Evolutionary conservation across 163 green algal species (phyloP), one percentile per base, ranked within the genome.

Genomic region (Chlorella variabilis): DNA sequence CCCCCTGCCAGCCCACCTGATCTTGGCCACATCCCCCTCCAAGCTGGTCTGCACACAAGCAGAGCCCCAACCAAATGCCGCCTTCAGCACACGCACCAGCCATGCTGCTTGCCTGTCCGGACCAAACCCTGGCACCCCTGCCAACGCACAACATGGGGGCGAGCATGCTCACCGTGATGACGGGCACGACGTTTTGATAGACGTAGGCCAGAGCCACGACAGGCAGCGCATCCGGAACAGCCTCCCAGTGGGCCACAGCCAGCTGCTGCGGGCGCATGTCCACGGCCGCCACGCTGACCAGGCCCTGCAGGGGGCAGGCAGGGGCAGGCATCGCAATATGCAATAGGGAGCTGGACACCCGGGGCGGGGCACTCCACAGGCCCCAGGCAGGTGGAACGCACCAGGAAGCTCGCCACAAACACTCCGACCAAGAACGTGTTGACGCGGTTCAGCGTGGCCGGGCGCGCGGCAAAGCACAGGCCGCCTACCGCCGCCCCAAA

Each of bases 171-270:
- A n/a, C n/a, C n/a, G n/a, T n/a, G n/a, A n/a, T n/a, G n/a, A 95
- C 87, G 0, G 93, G 93, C 11, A 98, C 87, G 0, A 98, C 81
- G 80, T 98, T 98, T 41, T 97, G 94, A 82, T 91, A 97, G 33
- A 98, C 93, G 84, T 97, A 98, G 3, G 91, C 87, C 25, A 98
- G 90, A 0, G 90, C 89, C 15, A 98, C 85, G 20, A 96, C 89
- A 0, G 95, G 93, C 20, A 98, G 69, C 9, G 91, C 92, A 42
- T 73, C 78, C 2, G 89, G 89, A 15, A 97, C 85, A 3, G 88
- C 91, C 1, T 33, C 73, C 89, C 91, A 95, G 84, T 97, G 45
- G 18, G 90, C 85, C 0, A 75, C 38, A 0, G 67, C 29, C 48
- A 95, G 71, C 48, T 88, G 70, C 31, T 71, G 78, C 1, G 65